Base-by-base conservation (phyloP, 2,329 filamentous ascomycete genomes). In the Phaeosphaeria sp. region DNA sequence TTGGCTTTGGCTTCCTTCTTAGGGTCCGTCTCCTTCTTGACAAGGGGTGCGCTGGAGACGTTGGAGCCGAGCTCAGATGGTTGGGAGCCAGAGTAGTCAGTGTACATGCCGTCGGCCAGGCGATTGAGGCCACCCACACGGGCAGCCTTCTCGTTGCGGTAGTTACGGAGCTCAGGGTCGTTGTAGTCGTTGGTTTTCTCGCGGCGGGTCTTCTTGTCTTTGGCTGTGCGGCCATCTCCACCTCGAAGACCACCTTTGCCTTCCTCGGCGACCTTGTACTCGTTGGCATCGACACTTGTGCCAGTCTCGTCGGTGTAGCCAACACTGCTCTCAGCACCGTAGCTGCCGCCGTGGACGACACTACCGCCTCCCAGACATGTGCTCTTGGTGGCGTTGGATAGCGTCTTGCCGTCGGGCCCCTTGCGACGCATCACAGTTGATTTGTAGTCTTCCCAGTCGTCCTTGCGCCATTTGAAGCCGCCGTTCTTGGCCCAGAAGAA, bases 401-500 rank as follows among this genome's bases (percentile, higher is more conserved):
- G 83, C 1, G 94, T 88, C 46, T 90, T 93, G 42, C 94, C 94
- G 78, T 97, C 93, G 5, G 93, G 92, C 0, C 93, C 93, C 71
- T 90, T 93, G 52, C 93, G 90, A 43, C 95, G 87, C 46, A 99
- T 80, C 1, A 99, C 95, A 0, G 94, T 97, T 1, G 90, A 90
- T 77, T 98, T 98, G 86, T 99, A 99, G 72, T 99, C 95, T 6
- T 98, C 94, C 94, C 95, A 99, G 78, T 99, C 95, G 36, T 87
- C 84, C 62, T 96, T 52, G 82, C 85, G 85, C 84, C 93, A 98
- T 63, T 90, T 82, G 81, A 98, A 97, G 15, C 95, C 95, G 60
- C 95, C 95, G 69, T 98, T 97, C 80, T 91, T 94, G 56, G 94
- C 94, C 90, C 92, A 96, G 68, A 78, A 96, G 85, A 99, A 98